Evolutionary conservation across 768 basidiomycete species (phyloP), one percentile per base, ranked within the genome.

Genomic region (Mycena vulgaris): DNA sequence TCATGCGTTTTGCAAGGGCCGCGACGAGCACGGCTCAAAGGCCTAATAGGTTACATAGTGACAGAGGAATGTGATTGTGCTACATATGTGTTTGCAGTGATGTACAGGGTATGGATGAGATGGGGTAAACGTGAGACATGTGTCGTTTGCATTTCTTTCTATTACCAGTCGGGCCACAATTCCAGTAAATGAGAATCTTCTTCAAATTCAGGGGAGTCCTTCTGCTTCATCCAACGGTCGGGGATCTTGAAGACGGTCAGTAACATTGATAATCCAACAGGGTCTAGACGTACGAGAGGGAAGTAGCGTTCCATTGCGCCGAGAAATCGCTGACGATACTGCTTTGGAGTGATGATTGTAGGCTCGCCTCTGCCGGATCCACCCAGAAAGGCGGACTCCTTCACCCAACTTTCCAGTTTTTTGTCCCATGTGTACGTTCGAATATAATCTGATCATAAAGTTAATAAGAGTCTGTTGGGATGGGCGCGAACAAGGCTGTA

Each of bases 341-440:
- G 95, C 78, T 92, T 96, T 3, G 97, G 97, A 4, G 96, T 97
- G 28, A 98, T 94, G 75, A 99, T 97, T 0, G 97, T 99, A 0
- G 98, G 97, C 72, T 97, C 97, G 13, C 95, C 96, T 75, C 88
- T 92, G 48, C 90, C 91, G 49, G 89, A 88, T 25, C 90, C 93
- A 52, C 95, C 96, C 27, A 99, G 84, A 81, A 97, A 96, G 0
- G 94, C 88, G 2, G 95, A 92, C 75, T 99, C 98, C 78, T 99
- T 99, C 49, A 98, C 95, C 96, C 95, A 98, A 69, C 93, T 98
- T 82, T 99, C 98, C 21, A 99, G 84, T 75, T 96, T 96, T 84
- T 99, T 99, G 84, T 99, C 98, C 96, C 96, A 98, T 0, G 95
- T 97, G 77, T 97, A 97, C 5, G 96, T 96, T 11, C 96, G 93